Evolutionary conservation across 768 basidiomycete genomes (phyloP).

Genomic region (Lyophyllum semitale): DNA sequence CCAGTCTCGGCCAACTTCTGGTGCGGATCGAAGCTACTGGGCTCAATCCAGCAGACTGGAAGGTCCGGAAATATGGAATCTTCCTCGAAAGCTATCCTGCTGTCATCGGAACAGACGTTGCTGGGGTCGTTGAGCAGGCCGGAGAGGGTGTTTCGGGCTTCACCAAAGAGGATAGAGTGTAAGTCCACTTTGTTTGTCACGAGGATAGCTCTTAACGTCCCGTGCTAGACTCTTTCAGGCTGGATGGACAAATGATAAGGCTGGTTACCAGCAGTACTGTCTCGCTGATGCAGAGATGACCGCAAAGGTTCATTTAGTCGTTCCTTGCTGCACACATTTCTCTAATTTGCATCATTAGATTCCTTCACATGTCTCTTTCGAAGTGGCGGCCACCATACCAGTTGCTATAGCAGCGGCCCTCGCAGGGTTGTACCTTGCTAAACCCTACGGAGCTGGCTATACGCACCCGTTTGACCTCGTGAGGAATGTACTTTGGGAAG

Average conservation of each 20-base stretch:
- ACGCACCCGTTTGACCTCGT: slow-evolving; percentile 32
- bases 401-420: slow-evolving; percentile 29
- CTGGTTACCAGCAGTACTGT: slow-evolving; percentile 29
- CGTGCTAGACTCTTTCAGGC: slow-evolving; percentile 12
- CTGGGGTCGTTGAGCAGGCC: slow-evolving; percentile 52
- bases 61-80: slow-evolving; percentile 42
- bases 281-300: slow-evolving; percentile 19
- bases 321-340: slow-evolving; percentile 27
- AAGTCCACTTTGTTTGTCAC: no score
- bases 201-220: background rate
- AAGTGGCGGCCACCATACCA: slow-evolving; percentile 37
- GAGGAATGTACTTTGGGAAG: slow-evolving; percentile 29
- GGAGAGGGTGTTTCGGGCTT: slow-evolving; percentile 53
- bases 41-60: slow-evolving; percentile 56
- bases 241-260: slow-evolving; percentile 1
- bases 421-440: slow-evolving; percentile 30
- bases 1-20: slow-evolving; percentile 40
- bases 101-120: slow-evolving; percentile 48
- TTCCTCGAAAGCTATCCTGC: slow-evolving; percentile 45
- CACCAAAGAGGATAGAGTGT: slow-evolving; percentile 57
- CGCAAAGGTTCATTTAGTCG: slow-evolving; percentile 21
- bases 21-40: slow-evolving; percentile 39
- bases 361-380: slow-evolving; percentile 32
- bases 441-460: slow-evolving; percentile 26
- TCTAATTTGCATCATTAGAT: slow-evolving; percentile 20